A percentile compares a stretch with the other conserved stretches of the same genome.
These are phyloP conservation scores for Zizania palustris DNA, from an alignment of 202 grass and related monocot species.

Conservation along the genomic window DNA sequence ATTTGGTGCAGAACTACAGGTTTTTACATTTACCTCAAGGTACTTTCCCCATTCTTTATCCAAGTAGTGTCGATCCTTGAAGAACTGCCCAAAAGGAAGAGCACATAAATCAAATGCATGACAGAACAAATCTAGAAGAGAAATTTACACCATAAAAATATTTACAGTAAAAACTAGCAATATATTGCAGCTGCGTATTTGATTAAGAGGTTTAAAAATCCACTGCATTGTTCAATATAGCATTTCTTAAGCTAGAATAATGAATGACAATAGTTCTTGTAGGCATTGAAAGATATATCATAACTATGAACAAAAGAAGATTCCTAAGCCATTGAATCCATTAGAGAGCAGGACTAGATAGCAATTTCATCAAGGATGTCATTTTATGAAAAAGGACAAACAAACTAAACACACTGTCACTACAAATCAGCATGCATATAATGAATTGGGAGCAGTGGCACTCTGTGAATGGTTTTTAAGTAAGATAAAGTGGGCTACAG, in stretches of 20 bases:
- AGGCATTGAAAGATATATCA: neutral
- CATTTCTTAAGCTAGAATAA: neutral
- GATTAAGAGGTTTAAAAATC: neutral
- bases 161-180: neutral
- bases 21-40: constrained; percentile 58
- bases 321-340: neutral
- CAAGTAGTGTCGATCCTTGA: constrained; percentile 94
- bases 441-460: neutral
- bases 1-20: neutral
- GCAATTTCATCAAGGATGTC: too few species aligned
- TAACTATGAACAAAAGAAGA: constrained; percentile 2
- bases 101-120: constrained; percentile 26
- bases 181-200: neutral
- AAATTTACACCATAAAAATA: neutral
- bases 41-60: constrained; percentile 95
- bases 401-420: neutral
- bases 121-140: neutral
- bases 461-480: neutral
- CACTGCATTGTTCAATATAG: neutral
- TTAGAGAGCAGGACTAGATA: neutral
- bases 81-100: constrained; percentile 65
- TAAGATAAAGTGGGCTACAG: neutral
- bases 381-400: too few species aligned
- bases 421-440: neutral
- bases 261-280: neutral